These are phyloP conservation scores for Pseudocercospora fijiensis DNA, from an alignment of 2,329 filamentous ascomycete genomes.

Conservation along the genomic window DNA sequence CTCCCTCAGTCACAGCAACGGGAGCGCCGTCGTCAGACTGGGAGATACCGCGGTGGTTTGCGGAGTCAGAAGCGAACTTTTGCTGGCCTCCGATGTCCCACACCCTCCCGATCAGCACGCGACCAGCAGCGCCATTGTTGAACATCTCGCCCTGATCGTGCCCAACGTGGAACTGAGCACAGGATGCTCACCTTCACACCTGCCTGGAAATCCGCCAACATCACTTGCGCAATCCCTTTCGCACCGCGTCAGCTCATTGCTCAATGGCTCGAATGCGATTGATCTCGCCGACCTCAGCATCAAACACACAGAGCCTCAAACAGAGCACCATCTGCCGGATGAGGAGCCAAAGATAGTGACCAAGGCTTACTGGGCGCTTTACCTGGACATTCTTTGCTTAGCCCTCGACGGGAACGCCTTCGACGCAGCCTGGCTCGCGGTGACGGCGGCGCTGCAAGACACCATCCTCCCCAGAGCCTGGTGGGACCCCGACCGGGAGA, in stretches of 20 bases:
- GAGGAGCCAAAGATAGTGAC: constrained; percentile 50
- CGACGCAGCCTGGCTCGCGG: constrained; percentile 83
- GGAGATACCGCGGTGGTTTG: constrained; percentile 95
- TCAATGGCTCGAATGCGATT: constrained; percentile 70
- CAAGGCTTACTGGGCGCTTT: constrained; percentile 91
- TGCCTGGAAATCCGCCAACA: constrained; percentile 79
- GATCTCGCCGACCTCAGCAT: constrained; percentile 69
- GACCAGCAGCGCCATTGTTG: constrained; percentile 38
- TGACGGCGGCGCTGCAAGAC: constrained; percentile 76
- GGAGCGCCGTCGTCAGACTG: constrained; percentile 80
- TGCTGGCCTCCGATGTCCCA: constrained; percentile 72
- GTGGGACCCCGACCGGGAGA: constrained; percentile 81
- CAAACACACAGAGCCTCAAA: constrained; percentile 47
- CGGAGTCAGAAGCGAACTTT: constrained; percentile 81
- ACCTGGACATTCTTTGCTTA: constrained; percentile 92
- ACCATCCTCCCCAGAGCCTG: constrained; percentile 74
- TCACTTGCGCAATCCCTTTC: constrained; percentile 80
- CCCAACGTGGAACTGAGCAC: constrained; percentile 93
- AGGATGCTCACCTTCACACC: constrained; percentile 79
- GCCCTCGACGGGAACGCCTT: constrained; percentile 90
- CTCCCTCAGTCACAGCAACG: constrained; percentile 84
- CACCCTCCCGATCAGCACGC: constrained; percentile 50
- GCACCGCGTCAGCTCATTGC: constrained; percentile 72
- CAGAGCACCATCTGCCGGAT: constrained; percentile 48
- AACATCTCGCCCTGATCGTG: constrained; percentile 69